Evolutionary conservation across 345 rosid genomes (phyloP).

Genomic region (Eucalyptus curtisii): DNA sequence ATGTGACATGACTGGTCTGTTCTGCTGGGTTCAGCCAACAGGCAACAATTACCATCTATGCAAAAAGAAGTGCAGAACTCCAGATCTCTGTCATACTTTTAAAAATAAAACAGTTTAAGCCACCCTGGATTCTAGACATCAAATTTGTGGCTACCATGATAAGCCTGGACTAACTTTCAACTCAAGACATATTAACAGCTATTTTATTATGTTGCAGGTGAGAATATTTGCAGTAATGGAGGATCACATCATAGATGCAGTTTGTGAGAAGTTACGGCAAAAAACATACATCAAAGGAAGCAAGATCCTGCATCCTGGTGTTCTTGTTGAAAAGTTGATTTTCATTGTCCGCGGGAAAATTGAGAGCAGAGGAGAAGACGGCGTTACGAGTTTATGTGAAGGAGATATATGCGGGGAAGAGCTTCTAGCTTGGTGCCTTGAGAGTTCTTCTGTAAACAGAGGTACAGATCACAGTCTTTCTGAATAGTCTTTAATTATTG

Average conservation of each 20-base stretch:
- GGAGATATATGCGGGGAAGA: slow-evolving; percentile 89
- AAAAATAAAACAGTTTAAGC: background rate
- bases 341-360: slow-evolving; percentile 83
- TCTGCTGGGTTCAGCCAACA: background rate
- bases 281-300: slow-evolving; percentile 59
- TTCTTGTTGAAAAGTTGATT: slow-evolving; percentile 69
- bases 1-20: background rate
- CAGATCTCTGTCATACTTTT: background rate
- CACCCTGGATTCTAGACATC: background rate
- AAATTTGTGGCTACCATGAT: background rate
- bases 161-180: background rate
- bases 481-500: background rate
- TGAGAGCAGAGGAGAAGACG: slow-evolving; percentile 57
- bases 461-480: slow-evolving; percentile 18
- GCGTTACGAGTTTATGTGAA: slow-evolving; percentile 29
- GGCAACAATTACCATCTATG: background rate
- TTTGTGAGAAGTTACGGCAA: slow-evolving; percentile 66
- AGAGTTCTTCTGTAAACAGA: slow-evolving; percentile 47
- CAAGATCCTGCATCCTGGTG: slow-evolving; percentile 37
- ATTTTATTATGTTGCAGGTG: slow-evolving; percentile 29
- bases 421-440: slow-evolving; percentile 87
- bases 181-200: background rate
- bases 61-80: background rate
- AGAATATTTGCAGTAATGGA: slow-evolving; percentile 67
- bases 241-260: slow-evolving; percentile 51